Conservation (phyloP, 1,139 yeast species). For the Neolecta irregularis region DNA sequence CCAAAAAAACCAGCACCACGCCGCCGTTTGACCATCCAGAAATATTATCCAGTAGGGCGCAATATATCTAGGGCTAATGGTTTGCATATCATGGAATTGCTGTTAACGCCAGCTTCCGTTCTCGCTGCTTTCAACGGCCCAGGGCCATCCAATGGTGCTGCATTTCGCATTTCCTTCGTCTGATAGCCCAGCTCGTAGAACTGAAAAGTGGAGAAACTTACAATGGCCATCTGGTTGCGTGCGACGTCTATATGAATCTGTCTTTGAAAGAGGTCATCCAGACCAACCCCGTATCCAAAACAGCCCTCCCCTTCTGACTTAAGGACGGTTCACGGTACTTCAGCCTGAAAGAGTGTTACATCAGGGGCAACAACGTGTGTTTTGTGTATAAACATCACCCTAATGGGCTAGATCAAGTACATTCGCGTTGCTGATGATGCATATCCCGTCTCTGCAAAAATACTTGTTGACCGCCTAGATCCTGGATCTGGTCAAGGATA, state of each 20-base stretch:
- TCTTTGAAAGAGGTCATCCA: slow-evolving; percentile 68
- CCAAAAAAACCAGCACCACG: too few species aligned
- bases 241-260: slow-evolving; percentile 94
- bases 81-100: too few species aligned
- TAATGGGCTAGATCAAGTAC: too few species aligned
- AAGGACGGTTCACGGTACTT: slow-evolving; percentile 47
- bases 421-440: too few species aligned
- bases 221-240: slow-evolving; percentile 69
- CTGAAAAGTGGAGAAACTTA: slow-evolving; percentile 83
- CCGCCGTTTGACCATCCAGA: too few species aligned
- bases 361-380: slow-evolving; percentile 70
- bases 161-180: background rate
- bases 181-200: slow-evolving; percentile 41
- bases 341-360: slow-evolving; percentile 61
- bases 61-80: too few species aligned
- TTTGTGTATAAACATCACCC: too few species aligned
- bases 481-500: too few species aligned
- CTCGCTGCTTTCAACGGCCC: slow-evolving; percentile 77
- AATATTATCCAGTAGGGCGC: too few species aligned
- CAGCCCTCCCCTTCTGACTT: slow-evolving; percentile 1
- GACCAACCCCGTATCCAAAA: slow-evolving; percentile 34
- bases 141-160: slow-evolving; percentile 52
- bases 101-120: slow-evolving; percentile 48
- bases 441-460: too few species aligned
- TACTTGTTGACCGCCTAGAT: too few species aligned